These are phyloP conservation scores for Endothia cerciana DNA, from an alignment of 2,329 filamentous ascomycete genomes.

Conservation along the genomic window DNA sequence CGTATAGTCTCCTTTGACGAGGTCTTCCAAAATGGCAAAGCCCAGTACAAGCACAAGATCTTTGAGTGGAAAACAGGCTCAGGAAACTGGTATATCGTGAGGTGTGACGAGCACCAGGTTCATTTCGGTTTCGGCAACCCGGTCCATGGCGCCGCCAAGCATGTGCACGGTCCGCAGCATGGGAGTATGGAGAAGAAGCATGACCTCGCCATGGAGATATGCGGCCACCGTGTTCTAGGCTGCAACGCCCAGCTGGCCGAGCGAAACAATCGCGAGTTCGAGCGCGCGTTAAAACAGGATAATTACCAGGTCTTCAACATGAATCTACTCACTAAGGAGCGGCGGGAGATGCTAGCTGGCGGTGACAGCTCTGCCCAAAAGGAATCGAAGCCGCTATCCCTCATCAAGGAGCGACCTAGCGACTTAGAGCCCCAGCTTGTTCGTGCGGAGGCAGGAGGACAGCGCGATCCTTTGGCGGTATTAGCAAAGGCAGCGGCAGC, in stretches of 20 bases:
- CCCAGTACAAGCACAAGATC: slow-evolving; percentile 41
- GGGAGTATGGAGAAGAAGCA: slow-evolving; percentile 37
- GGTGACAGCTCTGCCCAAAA: slow-evolving; percentile 4
- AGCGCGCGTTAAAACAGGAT: slow-evolving; percentile 34
- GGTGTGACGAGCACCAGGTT: slow-evolving; percentile 44
- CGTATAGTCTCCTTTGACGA: slow-evolving; percentile 41
- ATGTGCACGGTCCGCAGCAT: slow-evolving; percentile 40
- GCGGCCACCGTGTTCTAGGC: slow-evolving; percentile 41
- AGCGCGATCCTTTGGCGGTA: not conserved
- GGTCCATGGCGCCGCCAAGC: slow-evolving; percentile 43
- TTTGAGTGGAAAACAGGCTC: slow-evolving; percentile 37
- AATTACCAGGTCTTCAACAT: slow-evolving; percentile 37
- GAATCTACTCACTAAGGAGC: slow-evolving; percentile 28
- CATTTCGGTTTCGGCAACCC: slow-evolving; percentile 41
- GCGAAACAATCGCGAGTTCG: slow-evolving; percentile 41
- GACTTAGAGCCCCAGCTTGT: not conserved
- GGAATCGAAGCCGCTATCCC: slow-evolving; percentile 3
- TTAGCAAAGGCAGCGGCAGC: slow-evolving; percentile 26
- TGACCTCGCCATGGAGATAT: slow-evolving; percentile 36
- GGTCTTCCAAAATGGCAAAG: slow-evolving; percentile 40
- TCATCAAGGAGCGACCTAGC: not conserved
- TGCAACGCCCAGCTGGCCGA: slow-evolving; percentile 38
- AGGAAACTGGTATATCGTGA: slow-evolving; percentile 42
- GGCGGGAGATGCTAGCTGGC: slow-evolving; percentile 10
- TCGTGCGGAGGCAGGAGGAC: not conserved